Percentiles rank a stretch among this genome's conserved stretches.
Evolutionary conservation across 2,329 filamentous ascomycete genomes (phyloP).

Genomic region (Podosphaera xanthii): DNA sequence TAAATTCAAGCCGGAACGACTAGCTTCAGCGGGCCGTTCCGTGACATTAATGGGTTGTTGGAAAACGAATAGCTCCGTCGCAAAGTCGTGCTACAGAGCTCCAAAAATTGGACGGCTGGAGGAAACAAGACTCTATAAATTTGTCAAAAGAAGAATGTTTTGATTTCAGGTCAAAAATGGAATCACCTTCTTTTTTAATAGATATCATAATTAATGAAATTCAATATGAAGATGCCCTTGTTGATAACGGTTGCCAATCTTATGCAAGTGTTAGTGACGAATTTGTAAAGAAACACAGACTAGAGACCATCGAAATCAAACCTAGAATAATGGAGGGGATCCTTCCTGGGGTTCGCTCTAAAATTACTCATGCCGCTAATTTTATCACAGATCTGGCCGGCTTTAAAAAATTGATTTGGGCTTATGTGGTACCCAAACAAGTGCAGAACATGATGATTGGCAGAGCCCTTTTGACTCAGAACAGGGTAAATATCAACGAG

Average conservation of each 20-base stretch:
- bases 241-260: neutral
- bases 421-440: neutral
- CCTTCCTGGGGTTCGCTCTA: too few species aligned
- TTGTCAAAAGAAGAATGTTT: neutral
- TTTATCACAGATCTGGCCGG: neutral
- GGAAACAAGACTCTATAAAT: neutral
- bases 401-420: neutral
- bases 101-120: too few species aligned
- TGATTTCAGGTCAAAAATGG: neutral
- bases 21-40: too few species aligned
- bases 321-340: too few species aligned
- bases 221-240: neutral
- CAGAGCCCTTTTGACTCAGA: too few species aligned
- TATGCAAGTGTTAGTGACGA: neutral
- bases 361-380: neutral
- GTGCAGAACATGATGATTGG: neutral
- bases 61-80: neutral
- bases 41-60: neutral
- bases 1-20: too few species aligned
- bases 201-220: neutral
- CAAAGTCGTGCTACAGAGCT: neutral
- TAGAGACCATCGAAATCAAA: too few species aligned
- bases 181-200: neutral
- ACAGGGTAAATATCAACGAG: too few species aligned
- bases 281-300: too few species aligned